These are phyloP conservation scores for Candida smagusa DNA, from an alignment of 1,139 yeast genomes.

Conservation along the genomic window DNA sequence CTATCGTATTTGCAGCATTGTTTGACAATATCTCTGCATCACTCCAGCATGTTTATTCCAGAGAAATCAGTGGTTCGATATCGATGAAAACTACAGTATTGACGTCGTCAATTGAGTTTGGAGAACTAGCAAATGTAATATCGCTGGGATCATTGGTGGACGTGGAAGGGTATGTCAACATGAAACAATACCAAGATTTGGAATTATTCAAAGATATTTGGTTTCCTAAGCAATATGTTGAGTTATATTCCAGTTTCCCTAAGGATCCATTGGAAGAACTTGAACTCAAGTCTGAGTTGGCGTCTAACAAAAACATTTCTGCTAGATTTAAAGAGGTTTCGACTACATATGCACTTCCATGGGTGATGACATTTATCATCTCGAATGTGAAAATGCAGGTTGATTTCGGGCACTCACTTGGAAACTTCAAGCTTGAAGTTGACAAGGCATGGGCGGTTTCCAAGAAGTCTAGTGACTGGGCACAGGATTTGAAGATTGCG, in stretches of 20 bases:
- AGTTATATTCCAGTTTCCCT: slow-evolving; percentile 9
- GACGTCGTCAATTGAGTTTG: slow-evolving; percentile 38
- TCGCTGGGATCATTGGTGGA: slow-evolving; percentile 56
- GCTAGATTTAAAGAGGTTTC: slow-evolving; percentile 58
- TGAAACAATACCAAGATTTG: slow-evolving; percentile 84
- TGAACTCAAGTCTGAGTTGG: slow-evolving; percentile 18
- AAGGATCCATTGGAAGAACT: slow-evolving; percentile 4
- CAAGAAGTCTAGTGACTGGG: slow-evolving; percentile 65
- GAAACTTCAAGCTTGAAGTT: slow-evolving; percentile 53
- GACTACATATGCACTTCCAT: slow-evolving; percentile 66
- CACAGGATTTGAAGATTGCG: slow-evolving; percentile 66
- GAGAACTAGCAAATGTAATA: slow-evolving; percentile 33
- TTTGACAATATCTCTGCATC: slow-evolving; percentile 60
- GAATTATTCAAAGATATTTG: slow-evolving; percentile 83
- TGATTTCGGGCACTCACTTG: slow-evolving; percentile 84
- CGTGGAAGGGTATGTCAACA: slow-evolving; percentile 62
- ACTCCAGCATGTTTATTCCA: slow-evolving; percentile 84
- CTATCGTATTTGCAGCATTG: slow-evolving; percentile 42
- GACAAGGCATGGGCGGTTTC: slow-evolving; percentile 70
- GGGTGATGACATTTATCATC: slow-evolving; percentile 64
- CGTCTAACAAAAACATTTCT: slow-evolving; percentile 43
- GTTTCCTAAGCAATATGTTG: slow-evolving; percentile 45
- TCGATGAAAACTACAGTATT: slow-evolving; percentile 49
- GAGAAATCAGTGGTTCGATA: slow-evolving; percentile 81
- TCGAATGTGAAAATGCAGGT: slow-evolving; percentile 52